Conservation (phyloP, 192 early-diverging fungal genomes). For the Entrophospora sp. region DNA sequence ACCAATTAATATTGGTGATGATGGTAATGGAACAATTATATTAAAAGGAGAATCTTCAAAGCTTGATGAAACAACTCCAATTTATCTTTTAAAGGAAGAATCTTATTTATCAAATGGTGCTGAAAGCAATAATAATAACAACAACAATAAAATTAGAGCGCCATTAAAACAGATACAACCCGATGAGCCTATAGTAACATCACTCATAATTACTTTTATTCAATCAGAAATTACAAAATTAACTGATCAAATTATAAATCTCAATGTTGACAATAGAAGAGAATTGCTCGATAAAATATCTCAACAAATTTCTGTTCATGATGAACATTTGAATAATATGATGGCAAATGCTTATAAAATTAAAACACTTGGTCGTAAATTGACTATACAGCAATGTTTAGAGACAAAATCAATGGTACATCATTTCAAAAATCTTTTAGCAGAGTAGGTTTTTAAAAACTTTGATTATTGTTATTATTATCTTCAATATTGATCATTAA, state of each 20-base stretch:
- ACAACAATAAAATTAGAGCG: neutral
- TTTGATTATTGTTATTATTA: neutral
- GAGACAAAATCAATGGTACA: neutral
- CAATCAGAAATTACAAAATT: constrained; percentile 17
- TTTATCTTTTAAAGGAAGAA: too few relatives aligned
- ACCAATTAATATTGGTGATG: neutral
- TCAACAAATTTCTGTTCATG: neutral
- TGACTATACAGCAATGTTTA: constrained; percentile 12
- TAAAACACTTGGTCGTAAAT: neutral
- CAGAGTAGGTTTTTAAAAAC: constrained; percentile 17
- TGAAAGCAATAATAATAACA: neutral
- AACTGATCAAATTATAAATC: constrained; percentile 11
- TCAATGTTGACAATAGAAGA: neutral
- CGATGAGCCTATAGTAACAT: neutral
- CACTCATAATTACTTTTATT: constrained; percentile 3
- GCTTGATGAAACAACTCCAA: too few relatives aligned
- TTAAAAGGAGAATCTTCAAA: neutral
- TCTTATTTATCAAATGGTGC: too few relatives aligned
- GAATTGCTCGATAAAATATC: neutral
- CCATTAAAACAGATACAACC: neutral
- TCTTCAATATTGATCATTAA: neutral
- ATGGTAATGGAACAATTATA: constrained; percentile 1
- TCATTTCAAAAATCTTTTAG: constrained; percentile 11
- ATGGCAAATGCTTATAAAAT: constrained; percentile 5
- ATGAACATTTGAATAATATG: constrained; percentile 14